Evolutionary conservation across 805 yeast genomes (phyloP).

Genomic region (Yueomyces sp.): DNA sequence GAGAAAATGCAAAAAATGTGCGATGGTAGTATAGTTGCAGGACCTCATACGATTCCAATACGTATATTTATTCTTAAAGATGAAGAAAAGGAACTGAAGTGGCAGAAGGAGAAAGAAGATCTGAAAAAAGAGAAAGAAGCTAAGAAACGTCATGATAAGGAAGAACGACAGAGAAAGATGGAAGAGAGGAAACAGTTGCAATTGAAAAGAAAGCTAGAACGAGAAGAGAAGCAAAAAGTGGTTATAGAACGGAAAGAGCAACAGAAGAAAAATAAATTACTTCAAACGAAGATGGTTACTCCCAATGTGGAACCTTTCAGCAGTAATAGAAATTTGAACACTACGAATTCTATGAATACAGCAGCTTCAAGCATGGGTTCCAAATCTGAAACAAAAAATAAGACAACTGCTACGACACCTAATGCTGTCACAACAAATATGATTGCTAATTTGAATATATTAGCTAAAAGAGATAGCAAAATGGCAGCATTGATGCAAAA

Average conservation of each 20-base stretch:
- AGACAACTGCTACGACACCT: slow-evolving; percentile 6
- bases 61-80: slow-evolving; percentile 77
- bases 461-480: slow-evolving; percentile 62
- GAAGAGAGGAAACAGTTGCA: slow-evolving; percentile 18
- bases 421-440: slow-evolving; percentile 45
- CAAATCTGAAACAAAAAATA: slow-evolving; percentile 3
- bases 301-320: neutral
- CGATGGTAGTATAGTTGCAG: slow-evolving; percentile 58
- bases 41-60: slow-evolving; percentile 73
- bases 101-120: slow-evolving; percentile 28
- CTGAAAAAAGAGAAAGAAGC: slow-evolving; percentile 25
- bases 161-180: slow-evolving; percentile 14
- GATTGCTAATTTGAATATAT: slow-evolving; percentile 71
- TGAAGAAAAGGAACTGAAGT: slow-evolving; percentile 45
- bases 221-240: slow-evolving; percentile 13
- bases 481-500: slow-evolving; percentile 63
- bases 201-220: slow-evolving; percentile 13
- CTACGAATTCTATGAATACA: neutral
- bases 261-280: slow-evolving; percentile 14
- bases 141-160: slow-evolving; percentile 25
- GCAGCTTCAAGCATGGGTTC: neutral
- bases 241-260: slow-evolving; percentile 8
- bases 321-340: neutral
- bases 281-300: slow-evolving; percentile 6
- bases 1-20: slow-evolving; percentile 84